Percentiles rank a stretch among this genome's conserved stretches.
phyloP scores from a whole-genome alignment of 345 rosid genomes.

The Balakata baccata region DNA sequence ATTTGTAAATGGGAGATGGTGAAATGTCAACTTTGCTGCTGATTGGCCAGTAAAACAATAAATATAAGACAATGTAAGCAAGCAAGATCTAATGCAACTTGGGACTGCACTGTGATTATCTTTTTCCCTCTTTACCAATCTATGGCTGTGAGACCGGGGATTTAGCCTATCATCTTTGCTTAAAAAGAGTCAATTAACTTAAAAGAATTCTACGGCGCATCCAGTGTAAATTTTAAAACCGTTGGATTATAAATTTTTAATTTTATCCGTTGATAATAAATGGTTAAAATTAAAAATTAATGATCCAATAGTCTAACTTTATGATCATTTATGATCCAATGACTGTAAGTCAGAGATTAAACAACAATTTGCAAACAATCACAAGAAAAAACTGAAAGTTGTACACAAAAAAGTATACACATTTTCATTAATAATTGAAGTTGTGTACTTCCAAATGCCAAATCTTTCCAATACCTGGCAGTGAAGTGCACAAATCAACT shows the following conservation, averaged over 20 bases:
- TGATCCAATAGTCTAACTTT: no score
- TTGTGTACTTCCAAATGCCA: slow-evolving; percentile 27
- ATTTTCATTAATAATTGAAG: slow-evolving; percentile 19
- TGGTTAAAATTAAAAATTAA: no score
- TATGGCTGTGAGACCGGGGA: no score
- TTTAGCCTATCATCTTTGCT: no score
- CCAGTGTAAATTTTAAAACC: no score
- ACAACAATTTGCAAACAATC: background rate
- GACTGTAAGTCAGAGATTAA: background rate
- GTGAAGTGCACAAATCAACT: slow-evolving; percentile 29
- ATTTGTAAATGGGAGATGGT: background rate
- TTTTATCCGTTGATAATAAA: no score
- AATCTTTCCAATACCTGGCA: slow-evolving; percentile 28
- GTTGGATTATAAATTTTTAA: no score
- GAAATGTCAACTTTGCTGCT: background rate
- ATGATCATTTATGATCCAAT: background rate
- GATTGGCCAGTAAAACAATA: background rate
- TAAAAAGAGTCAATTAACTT: no score
- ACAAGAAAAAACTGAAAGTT: background rate
- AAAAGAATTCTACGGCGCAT: no score
- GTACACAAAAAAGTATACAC: slow-evolving; percentile 13
- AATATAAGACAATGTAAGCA: background rate
- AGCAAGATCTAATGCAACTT: background rate
- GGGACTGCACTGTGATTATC: background rate
- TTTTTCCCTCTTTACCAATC: background rate